Percentiles rank a stretch among this genome's conserved stretches.
These are phyloP conservation scores for Penicillium simplicissimum DNA, from an alignment of 495 filamentous ascomycete genomes.

Conservation along the genomic window DNA sequence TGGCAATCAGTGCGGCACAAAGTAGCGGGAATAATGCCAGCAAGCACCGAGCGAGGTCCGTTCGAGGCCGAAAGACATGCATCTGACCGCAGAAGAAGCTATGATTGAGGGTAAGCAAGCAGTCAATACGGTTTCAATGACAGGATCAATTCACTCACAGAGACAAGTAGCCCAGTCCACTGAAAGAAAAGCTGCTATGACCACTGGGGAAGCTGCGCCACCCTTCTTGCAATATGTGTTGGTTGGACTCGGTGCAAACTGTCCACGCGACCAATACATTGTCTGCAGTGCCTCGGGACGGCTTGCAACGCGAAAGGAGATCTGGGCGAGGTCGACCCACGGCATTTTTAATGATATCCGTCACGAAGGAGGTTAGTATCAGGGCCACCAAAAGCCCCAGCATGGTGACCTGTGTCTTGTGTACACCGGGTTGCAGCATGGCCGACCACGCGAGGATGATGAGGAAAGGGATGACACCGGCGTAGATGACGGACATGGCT, in stretches of 20 bases:
- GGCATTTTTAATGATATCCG: conserved; percentile 89
- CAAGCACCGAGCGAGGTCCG: conserved; percentile 67
- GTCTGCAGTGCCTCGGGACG: conserved; percentile 60
- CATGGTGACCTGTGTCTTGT: conserved; percentile 84
- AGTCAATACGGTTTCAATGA: background rate
- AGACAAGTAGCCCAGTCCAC: conserved; percentile 78
- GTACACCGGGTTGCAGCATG: conserved; percentile 56
- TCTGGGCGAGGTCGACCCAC: conserved; percentile 91
- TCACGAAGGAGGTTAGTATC: conserved; percentile 77
- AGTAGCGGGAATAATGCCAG: conserved; percentile 63
- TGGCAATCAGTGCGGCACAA: conserved; percentile 82
- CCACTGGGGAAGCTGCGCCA: conserved; percentile 93
- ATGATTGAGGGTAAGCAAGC: background rate
- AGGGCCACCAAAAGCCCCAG: conserved; percentile 78
- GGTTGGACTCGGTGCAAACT: conserved; percentile 77
- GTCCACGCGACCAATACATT: conserved; percentile 69
- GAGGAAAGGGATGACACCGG: conserved; percentile 66
- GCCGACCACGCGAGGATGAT: conserved; percentile 66
- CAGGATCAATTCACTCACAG: conserved; percentile 42
- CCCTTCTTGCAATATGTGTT: conserved; percentile 83
- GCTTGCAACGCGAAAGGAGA: conserved; percentile 84
- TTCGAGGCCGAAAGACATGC: conserved; percentile 72
- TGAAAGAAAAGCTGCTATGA: conserved; percentile 83
- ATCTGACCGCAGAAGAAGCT: conserved; percentile 77
- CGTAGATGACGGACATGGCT: conserved; percentile 77